Evolutionary conservation across 2,329 filamentous ascomycete genomes (phyloP).

Genomic region (Aschersonia sp.): DNA sequence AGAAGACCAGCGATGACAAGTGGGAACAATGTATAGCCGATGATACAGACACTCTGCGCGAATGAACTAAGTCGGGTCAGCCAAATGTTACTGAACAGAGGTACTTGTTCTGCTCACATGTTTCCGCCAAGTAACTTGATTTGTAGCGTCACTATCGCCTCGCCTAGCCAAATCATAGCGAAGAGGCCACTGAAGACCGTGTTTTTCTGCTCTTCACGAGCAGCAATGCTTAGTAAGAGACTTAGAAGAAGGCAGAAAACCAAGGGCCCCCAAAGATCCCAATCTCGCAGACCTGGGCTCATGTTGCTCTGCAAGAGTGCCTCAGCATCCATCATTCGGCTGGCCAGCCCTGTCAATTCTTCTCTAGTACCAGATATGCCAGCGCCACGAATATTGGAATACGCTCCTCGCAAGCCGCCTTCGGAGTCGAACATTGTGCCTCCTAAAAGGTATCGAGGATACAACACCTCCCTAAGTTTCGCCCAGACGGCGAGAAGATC

Average conservation of each 20-base stretch:
- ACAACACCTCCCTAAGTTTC: constrained; percentile 96
- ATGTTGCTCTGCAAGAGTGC: constrained; percentile 52
- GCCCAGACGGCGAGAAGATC: constrained; percentile 90
- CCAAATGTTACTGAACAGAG: not conserved
- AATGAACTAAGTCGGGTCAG: constrained; percentile 54
- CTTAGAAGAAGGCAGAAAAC: constrained; percentile 86
- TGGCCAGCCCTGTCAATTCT: constrained; percentile 45
- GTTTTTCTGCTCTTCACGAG: constrained; percentile 66
- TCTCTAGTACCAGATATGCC: constrained; percentile 45
- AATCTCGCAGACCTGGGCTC: constrained; percentile 83
- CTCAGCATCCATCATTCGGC: constrained; percentile 49
- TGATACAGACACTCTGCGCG: constrained; percentile 93
- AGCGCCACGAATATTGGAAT: constrained; percentile 43
- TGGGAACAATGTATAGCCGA: constrained; percentile 95
- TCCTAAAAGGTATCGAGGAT: constrained; percentile 80
- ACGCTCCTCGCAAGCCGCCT: constrained; percentile 41
- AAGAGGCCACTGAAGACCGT: constrained; percentile 93
- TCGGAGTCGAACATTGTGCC: constrained; percentile 47
- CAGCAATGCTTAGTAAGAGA: constrained; percentile 73
- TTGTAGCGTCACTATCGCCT: constrained; percentile 93
- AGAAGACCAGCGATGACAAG: constrained; percentile 85
- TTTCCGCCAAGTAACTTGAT: constrained; percentile 93
- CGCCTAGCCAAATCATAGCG: constrained; percentile 90
- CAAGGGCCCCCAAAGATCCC: constrained; percentile 95
- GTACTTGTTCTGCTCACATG: constrained; percentile 53